Evolutionary conservation across 2,329 filamentous ascomycete genomes (phyloP).

Genomic region (Blastomyces emzantsi): DNA sequence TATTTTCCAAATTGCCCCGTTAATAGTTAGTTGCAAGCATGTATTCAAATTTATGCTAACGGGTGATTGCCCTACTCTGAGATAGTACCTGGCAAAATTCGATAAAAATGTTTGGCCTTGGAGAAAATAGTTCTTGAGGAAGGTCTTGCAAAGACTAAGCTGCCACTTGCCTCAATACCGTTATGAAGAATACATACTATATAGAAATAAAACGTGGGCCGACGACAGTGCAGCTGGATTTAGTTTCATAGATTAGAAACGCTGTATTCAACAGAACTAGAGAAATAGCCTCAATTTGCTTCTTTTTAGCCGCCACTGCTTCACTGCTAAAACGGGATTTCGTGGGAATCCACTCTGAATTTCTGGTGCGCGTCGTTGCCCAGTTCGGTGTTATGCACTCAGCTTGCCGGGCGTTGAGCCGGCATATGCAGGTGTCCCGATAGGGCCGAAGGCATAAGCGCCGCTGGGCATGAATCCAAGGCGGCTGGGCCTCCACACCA

Average conservation of each 20-base stretch:
- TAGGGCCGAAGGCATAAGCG: neutral
- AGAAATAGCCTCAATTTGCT: neutral
- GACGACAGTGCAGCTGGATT: neutral
- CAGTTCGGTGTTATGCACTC: neutral
- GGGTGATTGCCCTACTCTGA: neutral
- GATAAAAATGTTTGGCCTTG: slow-evolving; percentile 66
- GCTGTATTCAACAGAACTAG: neutral
- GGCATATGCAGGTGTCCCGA: neutral
- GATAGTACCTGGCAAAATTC: slow-evolving; percentile 68
- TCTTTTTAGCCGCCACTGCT: neutral
- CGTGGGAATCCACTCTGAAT: too few species aligned
- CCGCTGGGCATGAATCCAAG: neutral
- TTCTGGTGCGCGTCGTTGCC: too few species aligned
- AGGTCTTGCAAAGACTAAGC: neutral
- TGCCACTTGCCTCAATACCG: neutral
- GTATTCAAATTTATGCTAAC: neutral
- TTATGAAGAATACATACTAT: neutral
- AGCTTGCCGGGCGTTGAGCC: neutral
- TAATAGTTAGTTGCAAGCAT: neutral
- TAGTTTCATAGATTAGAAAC: neutral
- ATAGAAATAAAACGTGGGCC: neutral
- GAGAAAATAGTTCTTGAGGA: slow-evolving; percentile 30
- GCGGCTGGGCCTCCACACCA: neutral
- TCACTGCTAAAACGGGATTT: neutral
- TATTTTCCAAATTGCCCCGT: neutral